Base-by-base conservation (phyloP, 2,329 filamentous ascomycete species). In the Ophiostoma sp. region DNA sequence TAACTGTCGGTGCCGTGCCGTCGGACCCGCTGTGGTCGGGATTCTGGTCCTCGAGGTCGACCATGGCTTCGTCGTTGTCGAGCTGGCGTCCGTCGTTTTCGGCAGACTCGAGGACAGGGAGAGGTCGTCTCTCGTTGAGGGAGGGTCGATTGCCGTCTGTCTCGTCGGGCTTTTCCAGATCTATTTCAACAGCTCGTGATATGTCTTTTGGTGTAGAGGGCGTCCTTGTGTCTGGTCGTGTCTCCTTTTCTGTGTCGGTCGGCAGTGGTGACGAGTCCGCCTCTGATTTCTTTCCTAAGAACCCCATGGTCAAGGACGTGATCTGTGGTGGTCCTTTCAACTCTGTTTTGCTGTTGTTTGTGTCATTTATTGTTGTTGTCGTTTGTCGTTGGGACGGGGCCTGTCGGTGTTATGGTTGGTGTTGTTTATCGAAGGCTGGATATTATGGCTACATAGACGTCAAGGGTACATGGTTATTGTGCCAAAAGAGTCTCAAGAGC, bases 21-120 rank as follows among this genome's bases (percentile, higher is more conserved):
- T 52, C 66, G 11, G 45, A 69, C n/a, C 42, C 45, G 15, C 45
- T 69, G 45, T 36, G 31, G 57, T 61, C 31, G 17, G 31, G 57
- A 19, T 55, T 69, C 22, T 36, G 2, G 42, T 63, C 28, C 2
- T 52, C 70, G 28, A 63, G 36, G 5, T 42, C 36, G 9, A 11
- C 22, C 57, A 31, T 45, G 25, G 17, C 28, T 28, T 71, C 70
- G 57, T 71, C 70, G 19, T 64, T 64, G 57, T 71, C 70, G n/a
- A 71, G 70, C 57, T 71, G 55, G 22, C 57, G 55, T 8, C 70
- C 70, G n/a, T 71, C 57, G n/a, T 71, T 64, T 31, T 71, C 70
- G 5, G 42, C 57, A 6, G 57, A 52, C 39, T 64, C 70, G 11
- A 71, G 42, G 4, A 71, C 55, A 25, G 70, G 57, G 6, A 64